A percentile compares a stretch with the other conserved stretches of the same genome.
Evolutionary conservation across 2,329 filamentous ascomycete species (phyloP).

Genomic region (Colletotrichum truncatum): DNA sequence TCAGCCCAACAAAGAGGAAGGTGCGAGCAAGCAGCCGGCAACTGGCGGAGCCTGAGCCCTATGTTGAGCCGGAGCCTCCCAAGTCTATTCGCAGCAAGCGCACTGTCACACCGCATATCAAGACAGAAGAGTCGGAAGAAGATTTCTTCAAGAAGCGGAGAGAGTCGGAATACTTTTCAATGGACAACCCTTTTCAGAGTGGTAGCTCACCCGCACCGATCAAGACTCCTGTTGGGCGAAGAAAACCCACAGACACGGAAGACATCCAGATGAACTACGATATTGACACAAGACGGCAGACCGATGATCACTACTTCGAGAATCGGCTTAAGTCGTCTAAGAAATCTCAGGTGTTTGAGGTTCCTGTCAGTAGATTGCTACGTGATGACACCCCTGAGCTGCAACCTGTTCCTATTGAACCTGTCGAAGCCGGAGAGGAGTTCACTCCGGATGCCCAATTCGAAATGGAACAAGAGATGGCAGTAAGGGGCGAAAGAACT

Average conservation of each 20-base stretch:
- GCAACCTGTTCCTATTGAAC: slow-evolving; percentile 32
- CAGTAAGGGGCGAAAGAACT: slow-evolving; percentile 59
- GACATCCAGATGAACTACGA: slow-evolving; percentile 29
- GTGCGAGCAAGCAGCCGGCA: slow-evolving; percentile 65
- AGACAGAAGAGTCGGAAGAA: slow-evolving; percentile 63
- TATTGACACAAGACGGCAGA: slow-evolving; percentile 53
- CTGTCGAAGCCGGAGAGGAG: slow-evolving; percentile 81
- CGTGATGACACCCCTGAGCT: slow-evolving; percentile 44
- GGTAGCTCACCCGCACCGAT: slow-evolving; percentile 73
- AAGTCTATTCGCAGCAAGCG: slow-evolving; percentile 58
- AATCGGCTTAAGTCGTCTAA: slow-evolving; percentile 28
- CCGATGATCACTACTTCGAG: slow-evolving; percentile 40
- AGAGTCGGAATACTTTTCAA: slow-evolving; percentile 73
- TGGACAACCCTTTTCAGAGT: slow-evolving; percentile 91
- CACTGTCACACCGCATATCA: slow-evolving; percentile 57
- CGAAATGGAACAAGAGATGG: slow-evolving; percentile 77
- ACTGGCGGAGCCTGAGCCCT: slow-evolving; percentile 49
- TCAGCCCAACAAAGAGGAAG: slow-evolving; percentile 63
- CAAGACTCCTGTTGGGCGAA: slow-evolving; percentile 57
- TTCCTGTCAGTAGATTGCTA: slow-evolving; percentile 55
- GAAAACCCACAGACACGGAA: slow-evolving; percentile 54
- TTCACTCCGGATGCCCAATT: slow-evolving; percentile 93
- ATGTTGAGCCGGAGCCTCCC: slow-evolving; percentile 38
- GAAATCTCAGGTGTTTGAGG: slow-evolving; percentile 66
- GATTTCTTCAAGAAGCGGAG: slow-evolving; percentile 46